Base-by-base conservation (phyloP, 352 stramenopile species). In the Phytophthora europaea region DNA sequence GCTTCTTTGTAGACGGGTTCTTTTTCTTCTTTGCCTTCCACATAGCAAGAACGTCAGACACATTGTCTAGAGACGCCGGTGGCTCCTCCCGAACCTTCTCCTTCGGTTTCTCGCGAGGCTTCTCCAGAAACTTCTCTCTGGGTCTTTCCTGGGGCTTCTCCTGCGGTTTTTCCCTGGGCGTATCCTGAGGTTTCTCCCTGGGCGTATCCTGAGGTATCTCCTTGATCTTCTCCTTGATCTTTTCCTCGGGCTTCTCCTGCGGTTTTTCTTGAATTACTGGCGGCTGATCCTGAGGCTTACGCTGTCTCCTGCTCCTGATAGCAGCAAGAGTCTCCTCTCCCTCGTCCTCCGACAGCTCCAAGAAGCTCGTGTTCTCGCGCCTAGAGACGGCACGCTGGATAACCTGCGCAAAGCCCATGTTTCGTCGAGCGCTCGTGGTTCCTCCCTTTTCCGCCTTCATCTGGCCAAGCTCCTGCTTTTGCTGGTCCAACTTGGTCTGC, bases 1-100 rank as follows among this genome's bases (percentile, higher is more conserved):
- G 75, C 45, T 72, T 71, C 48, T 10, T 54, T 18, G 40, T 15
- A 22, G 61, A 72, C 26, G 78, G 40, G 5, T 28, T 76, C 40
- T 73, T 73, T 47, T 78, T 84, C 64, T 84, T 82, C 69, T 86
- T 87, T 45, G 67, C 67, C 48, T 76, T 77, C 65, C 81, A 88
- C 65, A 88, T 83, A 7, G 72, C 82, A 45, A 78, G 67, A 16
- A 87, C 72, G 51, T 86, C 80, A 15, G 81, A 86, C 6, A 83
- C 72, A 55, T 79, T 87, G 34, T 84, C 77, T 43, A 70, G 10
- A 45, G 34, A 50, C 10, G 43, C 48, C 52, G 65, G 65, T 7
- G 38, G 40, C 36, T 79, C 67, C 43, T 75, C 65, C 61, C 60
- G 59, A 26, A 52, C 38, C 22, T 62, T 75, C 47, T 53, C 47